Conservation (phyloP, 352 stramenopile genomes). For the Pythium aquatile region DNA sequence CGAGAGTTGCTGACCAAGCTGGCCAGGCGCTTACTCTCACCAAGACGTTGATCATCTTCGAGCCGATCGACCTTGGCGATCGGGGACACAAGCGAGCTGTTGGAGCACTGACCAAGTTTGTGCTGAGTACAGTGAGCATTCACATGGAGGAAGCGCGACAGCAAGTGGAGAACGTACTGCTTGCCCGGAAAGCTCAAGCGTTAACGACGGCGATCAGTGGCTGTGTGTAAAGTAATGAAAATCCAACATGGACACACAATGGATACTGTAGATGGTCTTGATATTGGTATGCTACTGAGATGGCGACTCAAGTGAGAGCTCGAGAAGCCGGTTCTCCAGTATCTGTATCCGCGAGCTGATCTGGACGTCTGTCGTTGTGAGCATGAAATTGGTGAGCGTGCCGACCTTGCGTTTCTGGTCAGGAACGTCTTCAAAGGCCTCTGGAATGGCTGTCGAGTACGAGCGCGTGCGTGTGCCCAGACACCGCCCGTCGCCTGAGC, state of each 20-base stretch:
- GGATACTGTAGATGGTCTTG: too few relatives aligned
- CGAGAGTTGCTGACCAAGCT: not conserved
- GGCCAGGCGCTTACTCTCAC: not conserved
- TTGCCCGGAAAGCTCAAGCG: not conserved
- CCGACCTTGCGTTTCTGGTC: conserved; percentile 26
- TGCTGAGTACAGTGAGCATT: not conserved
- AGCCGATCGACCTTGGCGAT: not conserved
- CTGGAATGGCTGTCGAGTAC: conserved; percentile 16
- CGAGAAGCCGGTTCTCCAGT: conserved; percentile 23
- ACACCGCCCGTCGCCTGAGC: not conserved
- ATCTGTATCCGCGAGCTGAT: conserved; percentile 11
- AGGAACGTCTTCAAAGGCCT: conserved; percentile 16
- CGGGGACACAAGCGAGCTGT: not conserved
- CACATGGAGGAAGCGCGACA: not conserved
- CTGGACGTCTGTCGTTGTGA: conserved; percentile 12
- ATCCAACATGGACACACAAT: too few relatives aligned
- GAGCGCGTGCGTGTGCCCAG: conserved; percentile 13
- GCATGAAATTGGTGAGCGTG: conserved; percentile 27
- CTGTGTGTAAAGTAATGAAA: too few relatives aligned
- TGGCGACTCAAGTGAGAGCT: not conserved
- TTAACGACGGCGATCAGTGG: not conserved
- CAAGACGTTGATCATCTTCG: not conserved
- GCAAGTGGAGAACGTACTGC: not conserved
- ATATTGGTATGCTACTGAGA: not conserved
- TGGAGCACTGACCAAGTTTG: not conserved